Percentiles rank a stretch among this genome's conserved stretches.
Evolutionary conservation across 345 rosid species (phyloP).

Genomic region (Carallia pectinifolia): DNA sequence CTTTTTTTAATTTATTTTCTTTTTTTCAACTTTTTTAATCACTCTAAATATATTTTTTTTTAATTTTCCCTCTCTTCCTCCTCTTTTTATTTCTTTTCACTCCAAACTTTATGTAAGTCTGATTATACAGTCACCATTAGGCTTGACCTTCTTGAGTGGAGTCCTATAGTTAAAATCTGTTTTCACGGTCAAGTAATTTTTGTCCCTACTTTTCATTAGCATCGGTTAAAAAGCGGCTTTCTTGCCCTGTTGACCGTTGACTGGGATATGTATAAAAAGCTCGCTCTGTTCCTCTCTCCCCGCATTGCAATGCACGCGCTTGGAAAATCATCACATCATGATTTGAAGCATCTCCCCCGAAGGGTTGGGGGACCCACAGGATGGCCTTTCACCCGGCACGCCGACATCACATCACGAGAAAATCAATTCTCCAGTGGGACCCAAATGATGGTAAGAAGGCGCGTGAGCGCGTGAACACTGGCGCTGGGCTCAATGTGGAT

Average conservation of each 20-base stretch:
- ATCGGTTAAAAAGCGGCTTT: conserved; percentile 49
- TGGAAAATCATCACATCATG: conserved; percentile 33
- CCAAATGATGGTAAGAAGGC: neutral
- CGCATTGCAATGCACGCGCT: conserved; percentile 26
- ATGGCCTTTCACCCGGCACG: conserved; percentile 9
- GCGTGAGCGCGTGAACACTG: conserved; percentile 9
- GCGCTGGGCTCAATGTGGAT: conserved; percentile 17
- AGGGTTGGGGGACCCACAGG: conserved; percentile 22
- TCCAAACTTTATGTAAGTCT: no score
- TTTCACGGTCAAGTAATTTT: conserved; percentile 17
- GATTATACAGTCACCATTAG: no score
- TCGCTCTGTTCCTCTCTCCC: neutral
- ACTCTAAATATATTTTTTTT: no score
- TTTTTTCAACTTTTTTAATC: no score
- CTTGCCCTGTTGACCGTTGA: conserved; percentile 41
- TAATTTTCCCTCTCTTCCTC: no score
- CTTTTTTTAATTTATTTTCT: no score
- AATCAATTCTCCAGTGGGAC: no score
- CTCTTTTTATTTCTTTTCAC: no score
- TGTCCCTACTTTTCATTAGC: neutral
- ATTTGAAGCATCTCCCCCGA: conserved; percentile 4
- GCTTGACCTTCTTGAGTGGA: no score
- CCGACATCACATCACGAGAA: conserved; percentile 32
- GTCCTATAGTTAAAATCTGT: no score
- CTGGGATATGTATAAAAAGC: neutral